Percentiles rank a stretch among this genome's conserved stretches.
These are phyloP conservation scores for Eleusine indica DNA, from an alignment of 176 grass and related monocot genomes.

Conservation along the genomic window DNA sequence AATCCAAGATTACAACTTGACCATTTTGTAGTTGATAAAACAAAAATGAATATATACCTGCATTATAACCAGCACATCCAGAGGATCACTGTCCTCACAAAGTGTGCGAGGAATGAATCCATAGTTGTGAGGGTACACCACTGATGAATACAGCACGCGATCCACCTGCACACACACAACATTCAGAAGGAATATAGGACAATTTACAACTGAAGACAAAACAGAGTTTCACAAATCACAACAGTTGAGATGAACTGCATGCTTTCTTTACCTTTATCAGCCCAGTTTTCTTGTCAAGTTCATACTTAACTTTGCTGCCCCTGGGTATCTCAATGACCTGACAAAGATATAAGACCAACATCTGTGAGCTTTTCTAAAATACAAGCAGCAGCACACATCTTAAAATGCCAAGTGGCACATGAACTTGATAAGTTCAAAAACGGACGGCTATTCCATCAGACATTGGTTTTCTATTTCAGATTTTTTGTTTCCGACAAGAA, in stretches of 20 bases:
- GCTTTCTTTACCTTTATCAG: slow-evolving; percentile 70
- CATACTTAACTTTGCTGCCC: slow-evolving; percentile 97
- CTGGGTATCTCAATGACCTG: slow-evolving; percentile 94
- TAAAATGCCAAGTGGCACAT: neutral
- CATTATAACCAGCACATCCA: slow-evolving; percentile 98
- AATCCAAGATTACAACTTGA: neutral
- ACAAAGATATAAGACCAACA: neutral
- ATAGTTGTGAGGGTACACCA: slow-evolving; percentile 98
- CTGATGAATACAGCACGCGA: slow-evolving; percentile 93
- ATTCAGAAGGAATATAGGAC: slow-evolving; percentile 15
- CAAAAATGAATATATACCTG: slow-evolving; percentile 56
- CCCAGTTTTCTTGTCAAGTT: slow-evolving; percentile 98
- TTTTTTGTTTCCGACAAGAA: neutral
- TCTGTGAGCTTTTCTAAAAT: neutral
- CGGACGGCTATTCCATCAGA: neutral
- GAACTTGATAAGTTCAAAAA: neutral
- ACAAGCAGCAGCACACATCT: neutral
- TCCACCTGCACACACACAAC: slow-evolving; percentile 59
- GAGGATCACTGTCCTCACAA: slow-evolving; percentile 93
- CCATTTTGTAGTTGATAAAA: neutral
- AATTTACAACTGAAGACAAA: neutral
- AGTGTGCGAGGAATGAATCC: slow-evolving; percentile 98
- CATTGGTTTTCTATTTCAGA: neutral
- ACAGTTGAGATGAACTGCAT: neutral
- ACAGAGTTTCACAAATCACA: neutral